Percentiles rank a stretch among this genome's conserved stretches.
phyloP scores from a whole-genome alignment of 208 protist genomes.

The Crithidia sp. region DNA sequence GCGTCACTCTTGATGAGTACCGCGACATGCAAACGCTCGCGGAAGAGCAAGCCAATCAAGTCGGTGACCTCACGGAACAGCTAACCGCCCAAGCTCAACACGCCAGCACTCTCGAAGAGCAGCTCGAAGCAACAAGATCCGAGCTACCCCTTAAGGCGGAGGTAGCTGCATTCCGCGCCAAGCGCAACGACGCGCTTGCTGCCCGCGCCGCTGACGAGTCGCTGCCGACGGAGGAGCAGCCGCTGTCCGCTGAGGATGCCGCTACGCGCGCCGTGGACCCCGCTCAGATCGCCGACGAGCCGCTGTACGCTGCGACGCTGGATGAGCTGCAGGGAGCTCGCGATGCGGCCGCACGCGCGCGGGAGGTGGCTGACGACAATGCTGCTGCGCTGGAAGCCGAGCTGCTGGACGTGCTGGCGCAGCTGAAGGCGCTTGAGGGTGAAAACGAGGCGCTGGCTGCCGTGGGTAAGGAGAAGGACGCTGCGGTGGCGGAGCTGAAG shows the following conservation, averaged over 20 bases:
- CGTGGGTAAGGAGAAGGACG: not conserved
- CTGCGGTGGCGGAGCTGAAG: conserved; percentile 31
- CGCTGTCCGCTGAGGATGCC: not conserved
- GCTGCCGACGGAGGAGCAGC: not conserved
- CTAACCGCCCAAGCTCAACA: not conserved
- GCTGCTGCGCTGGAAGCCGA: too few species aligned
- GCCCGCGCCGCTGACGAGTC: conserved; percentile 4
- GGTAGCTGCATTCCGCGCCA: not conserved
- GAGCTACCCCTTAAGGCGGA: not conserved
- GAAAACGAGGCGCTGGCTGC: not conserved
- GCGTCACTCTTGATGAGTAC: conserved; percentile 25
- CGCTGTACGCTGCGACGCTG: too few species aligned
- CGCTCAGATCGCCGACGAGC: not conserved
- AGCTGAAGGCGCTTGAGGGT: not conserved
- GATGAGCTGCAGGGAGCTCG: too few species aligned
- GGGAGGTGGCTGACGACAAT: too few species aligned
- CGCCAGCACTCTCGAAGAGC: not conserved
- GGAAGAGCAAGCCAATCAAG: conserved; percentile 2
- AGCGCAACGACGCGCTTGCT: conserved; percentile 4
- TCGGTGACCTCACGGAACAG: conserved; percentile 1
- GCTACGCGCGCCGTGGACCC: not conserved
- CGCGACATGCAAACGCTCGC: conserved; percentile 6
- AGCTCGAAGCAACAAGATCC: not conserved
- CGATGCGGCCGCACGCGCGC: too few species aligned
- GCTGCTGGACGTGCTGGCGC: conserved; percentile 27